A percentile compares a stretch with the other conserved stretches of the same genome.
phyloP scores from a whole-genome alignment of 179 eudicot species.

The Heliamphora pulchella region DNA sequence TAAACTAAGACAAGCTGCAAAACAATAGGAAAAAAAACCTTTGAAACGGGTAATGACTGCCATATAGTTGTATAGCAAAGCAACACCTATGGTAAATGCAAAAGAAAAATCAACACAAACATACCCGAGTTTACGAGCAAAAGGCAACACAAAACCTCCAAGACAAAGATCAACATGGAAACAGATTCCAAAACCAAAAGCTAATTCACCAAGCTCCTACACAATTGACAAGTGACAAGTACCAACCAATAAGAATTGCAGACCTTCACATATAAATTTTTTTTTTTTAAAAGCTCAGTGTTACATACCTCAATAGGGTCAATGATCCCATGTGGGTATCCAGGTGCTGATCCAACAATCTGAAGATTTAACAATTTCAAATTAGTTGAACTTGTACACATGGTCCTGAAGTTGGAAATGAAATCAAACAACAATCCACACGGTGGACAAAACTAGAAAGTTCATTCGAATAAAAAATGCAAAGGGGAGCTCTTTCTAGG shows the following conservation, averaged over 20 bases:
- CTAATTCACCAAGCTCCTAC: slow-evolving; percentile 19
- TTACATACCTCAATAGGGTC: slow-evolving; percentile 52
- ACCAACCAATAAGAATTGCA: not conserved
- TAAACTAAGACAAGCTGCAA: not conserved
- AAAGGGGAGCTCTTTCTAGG: no score
- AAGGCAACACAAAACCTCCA: slow-evolving; percentile 45
- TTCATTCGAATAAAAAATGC: not conserved
- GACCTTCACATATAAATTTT: not conserved
- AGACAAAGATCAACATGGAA: slow-evolving; percentile 23
- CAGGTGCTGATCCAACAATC: slow-evolving; percentile 96
- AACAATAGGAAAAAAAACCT: not conserved
- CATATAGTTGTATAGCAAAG: not conserved
- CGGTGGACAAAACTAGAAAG: slow-evolving; percentile 7
- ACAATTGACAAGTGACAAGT: not conserved
- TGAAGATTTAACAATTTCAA: slow-evolving; percentile 17
- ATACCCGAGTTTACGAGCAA: slow-evolving; percentile 95
- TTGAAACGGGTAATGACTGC: not conserved
- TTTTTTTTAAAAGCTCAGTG: no score
- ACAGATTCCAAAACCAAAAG: slow-evolving; percentile 13
- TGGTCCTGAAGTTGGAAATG: not conserved
- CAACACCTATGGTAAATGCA: not conserved
- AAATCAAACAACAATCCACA: not conserved
- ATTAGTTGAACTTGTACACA: slow-evolving; percentile 2
- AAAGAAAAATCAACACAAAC: slow-evolving; percentile 5
- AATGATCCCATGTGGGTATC: slow-evolving; percentile 86